These are phyloP conservation scores for Microbotryum violaceum DNA, from an alignment of 1,284 basidiomycete species.

Conservation along the genomic window DNA sequence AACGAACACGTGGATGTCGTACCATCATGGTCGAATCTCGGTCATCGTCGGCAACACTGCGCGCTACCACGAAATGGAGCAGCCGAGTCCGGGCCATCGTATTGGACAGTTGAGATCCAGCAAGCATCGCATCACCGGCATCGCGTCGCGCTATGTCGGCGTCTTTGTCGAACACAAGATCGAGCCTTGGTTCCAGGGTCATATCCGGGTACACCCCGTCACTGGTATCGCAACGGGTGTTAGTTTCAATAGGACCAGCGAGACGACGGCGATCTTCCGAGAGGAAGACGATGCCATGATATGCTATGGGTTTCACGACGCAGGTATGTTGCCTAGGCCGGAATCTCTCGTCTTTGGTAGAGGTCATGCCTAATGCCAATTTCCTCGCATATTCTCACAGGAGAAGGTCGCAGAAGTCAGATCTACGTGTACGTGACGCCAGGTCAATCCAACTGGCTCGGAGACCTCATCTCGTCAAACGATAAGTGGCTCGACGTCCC, in stretches of 20 bases:
- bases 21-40: neutral
- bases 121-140: slow-evolving; percentile 12
- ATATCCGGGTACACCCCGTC: slow-evolving; percentile 13
- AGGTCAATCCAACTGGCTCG: slow-evolving; percentile 16
- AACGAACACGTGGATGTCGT: slow-evolving; percentile 7
- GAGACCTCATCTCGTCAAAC: slow-evolving; percentile 8
- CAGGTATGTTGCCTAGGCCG: neutral
- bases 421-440: slow-evolving; percentile 18
- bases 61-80: slow-evolving; percentile 15
- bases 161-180: slow-evolving; percentile 6
- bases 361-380: neutral
- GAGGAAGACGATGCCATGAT: neutral
- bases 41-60: slow-evolving; percentile 11
- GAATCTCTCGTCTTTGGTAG: neutral
- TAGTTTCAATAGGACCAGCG: slow-evolving; percentile 8
- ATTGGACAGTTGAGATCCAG: neutral
- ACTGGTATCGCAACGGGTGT: slow-evolving; percentile 16
- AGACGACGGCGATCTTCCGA: slow-evolving; percentile 6
- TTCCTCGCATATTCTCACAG: neutral
- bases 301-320: slow-evolving; percentile 19
- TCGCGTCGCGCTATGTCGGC: slow-evolving; percentile 3
- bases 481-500: slow-evolving; percentile 13
- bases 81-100: neutral
- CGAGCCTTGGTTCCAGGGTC: slow-evolving; percentile 6
- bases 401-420: neutral